Conservation (phyloP, 1,284 basidiomycete genomes). For the Sporisorium sorghi region DNA sequence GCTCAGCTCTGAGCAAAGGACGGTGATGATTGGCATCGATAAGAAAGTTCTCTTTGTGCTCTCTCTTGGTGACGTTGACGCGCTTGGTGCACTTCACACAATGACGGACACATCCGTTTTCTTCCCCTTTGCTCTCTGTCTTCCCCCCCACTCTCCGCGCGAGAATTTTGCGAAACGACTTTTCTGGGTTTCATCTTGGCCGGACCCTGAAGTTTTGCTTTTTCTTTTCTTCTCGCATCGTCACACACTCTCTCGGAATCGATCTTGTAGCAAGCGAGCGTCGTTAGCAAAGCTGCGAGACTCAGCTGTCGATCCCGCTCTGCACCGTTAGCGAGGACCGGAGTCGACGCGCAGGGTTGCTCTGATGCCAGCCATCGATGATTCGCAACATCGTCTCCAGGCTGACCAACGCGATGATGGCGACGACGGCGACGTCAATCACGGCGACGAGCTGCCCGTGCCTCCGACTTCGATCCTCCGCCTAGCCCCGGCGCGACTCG, state of each 20-base stretch:
- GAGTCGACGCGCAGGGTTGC: neutral
- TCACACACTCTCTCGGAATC: neutral
- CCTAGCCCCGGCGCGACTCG: constrained; percentile 11
- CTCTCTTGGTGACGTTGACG: constrained; percentile 7
- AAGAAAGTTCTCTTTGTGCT: constrained; percentile 23
- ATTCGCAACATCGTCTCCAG: constrained; percentile 5
- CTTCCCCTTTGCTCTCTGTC: too few relatives aligned
- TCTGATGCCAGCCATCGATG: constrained; percentile 6
- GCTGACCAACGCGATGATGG: neutral
- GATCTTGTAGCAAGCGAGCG: neutral
- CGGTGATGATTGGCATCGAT: constrained; percentile 17
- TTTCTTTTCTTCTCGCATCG: neutral
- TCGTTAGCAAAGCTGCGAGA: neutral
- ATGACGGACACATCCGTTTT: neutral
- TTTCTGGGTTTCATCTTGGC: constrained; percentile 5
- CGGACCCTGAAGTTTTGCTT: constrained; percentile 6
- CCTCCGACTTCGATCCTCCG: constrained; percentile 20
- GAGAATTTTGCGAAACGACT: neutral
- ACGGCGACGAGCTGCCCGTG: constrained; percentile 8
- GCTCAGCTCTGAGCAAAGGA: too few relatives aligned
- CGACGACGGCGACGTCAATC: neutral
- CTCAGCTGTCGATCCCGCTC: neutral
- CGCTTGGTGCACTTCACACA: constrained; percentile 4
- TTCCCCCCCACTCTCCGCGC: too few relatives aligned
- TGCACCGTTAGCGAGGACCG: constrained; percentile 7